Evolutionary conservation across 1,284 basidiomycete species (phyloP).

Genomic region (Ganoderma meredithae): DNA sequence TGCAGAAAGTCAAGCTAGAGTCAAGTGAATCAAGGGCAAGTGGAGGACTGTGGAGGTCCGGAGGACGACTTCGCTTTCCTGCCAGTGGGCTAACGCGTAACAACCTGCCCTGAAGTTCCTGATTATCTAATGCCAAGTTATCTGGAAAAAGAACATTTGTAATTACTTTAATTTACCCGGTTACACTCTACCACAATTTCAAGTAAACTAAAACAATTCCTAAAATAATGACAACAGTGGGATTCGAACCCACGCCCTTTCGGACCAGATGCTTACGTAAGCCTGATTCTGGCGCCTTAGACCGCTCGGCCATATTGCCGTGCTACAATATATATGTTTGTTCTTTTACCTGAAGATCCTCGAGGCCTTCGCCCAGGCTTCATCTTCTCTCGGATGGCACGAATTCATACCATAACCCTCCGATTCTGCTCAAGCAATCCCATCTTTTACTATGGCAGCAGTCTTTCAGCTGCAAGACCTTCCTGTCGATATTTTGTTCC

Average conservation of each 20-base stretch:
- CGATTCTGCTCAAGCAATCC: not conserved
- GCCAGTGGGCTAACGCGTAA: conserved; percentile 14
- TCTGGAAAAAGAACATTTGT: too few relatives aligned
- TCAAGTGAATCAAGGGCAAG: too few relatives aligned
- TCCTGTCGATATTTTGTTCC: not conserved
- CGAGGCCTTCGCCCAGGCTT: too few relatives aligned
- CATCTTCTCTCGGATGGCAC: not conserved
- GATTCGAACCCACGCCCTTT: conserved; percentile 54
- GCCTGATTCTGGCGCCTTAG: conserved; percentile 35
- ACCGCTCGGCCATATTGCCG: conserved; percentile 36
- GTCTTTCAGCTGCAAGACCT: not conserved
- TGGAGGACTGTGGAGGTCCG: too few relatives aligned
- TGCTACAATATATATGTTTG: not conserved
- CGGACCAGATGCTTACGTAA: conserved; percentile 40
- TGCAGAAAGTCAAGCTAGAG: too few relatives aligned
- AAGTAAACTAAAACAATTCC: not conserved
- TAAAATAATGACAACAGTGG: conserved; percentile 40
- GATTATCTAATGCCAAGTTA: too few relatives aligned
- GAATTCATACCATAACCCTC: not conserved
- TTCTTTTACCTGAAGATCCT: not conserved
- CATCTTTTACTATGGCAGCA: not conserved
- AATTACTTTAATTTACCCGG: too few relatives aligned
- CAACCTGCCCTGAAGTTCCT: conserved; percentile 16
- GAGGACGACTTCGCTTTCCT: too few relatives aligned
- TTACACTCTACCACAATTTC: too few relatives aligned